Evolutionary conservation across 495 filamentous ascomycete species (phyloP).

Genomic region (Aspergillus diversus): DNA sequence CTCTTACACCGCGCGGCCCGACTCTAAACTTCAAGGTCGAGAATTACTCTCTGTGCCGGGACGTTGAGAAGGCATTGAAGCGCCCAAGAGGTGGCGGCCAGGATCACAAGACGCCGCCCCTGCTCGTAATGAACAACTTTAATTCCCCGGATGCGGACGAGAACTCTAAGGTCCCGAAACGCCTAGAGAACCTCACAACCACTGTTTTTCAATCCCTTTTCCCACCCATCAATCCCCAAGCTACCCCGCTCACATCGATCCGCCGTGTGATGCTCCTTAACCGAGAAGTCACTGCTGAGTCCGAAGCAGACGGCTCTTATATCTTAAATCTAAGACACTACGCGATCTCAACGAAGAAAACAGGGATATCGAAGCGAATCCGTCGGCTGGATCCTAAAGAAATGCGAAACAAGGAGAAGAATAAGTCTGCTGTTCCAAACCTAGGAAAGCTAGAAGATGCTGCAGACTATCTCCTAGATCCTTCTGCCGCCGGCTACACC

Average conservation of each 20-base stretch:
- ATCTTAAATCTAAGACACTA: slow-evolving; percentile 93
- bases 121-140: slow-evolving; percentile 99
- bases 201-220: slow-evolving; percentile 97
- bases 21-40: slow-evolving; percentile 96
- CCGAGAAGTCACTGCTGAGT: slow-evolving; percentile 59
- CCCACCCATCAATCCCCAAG: slow-evolving; percentile 91
- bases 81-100: slow-evolving; percentile 80
- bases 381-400: slow-evolving; percentile 89
- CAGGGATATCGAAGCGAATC: slow-evolving; percentile 80
- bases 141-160: slow-evolving; percentile 59
- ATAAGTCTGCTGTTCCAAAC: slow-evolving; percentile 75
- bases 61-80: slow-evolving; percentile 78
- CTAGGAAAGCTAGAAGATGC: slow-evolving; percentile 90
- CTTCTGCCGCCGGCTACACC: slow-evolving; percentile 84
- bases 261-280: slow-evolving; percentile 88
- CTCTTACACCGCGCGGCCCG: slow-evolving; percentile 85
- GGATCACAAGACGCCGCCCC: slow-evolving; percentile 78
- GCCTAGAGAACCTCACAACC: slow-evolving; percentile 90
- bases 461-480: slow-evolving; percentile 89
- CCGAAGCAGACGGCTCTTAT: slow-evolving; percentile 68
- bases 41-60: slow-evolving; percentile 91
- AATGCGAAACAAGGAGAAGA: slow-evolving; percentile 64
- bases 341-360: slow-evolving; percentile 85
- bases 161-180: slow-evolving; percentile 70
- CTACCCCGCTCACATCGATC: slow-evolving; percentile 84